These are phyloP conservation scores for Arachis hypogaea DNA, from an alignment of 306 rosid genomes.

Conservation along the genomic window DNA sequence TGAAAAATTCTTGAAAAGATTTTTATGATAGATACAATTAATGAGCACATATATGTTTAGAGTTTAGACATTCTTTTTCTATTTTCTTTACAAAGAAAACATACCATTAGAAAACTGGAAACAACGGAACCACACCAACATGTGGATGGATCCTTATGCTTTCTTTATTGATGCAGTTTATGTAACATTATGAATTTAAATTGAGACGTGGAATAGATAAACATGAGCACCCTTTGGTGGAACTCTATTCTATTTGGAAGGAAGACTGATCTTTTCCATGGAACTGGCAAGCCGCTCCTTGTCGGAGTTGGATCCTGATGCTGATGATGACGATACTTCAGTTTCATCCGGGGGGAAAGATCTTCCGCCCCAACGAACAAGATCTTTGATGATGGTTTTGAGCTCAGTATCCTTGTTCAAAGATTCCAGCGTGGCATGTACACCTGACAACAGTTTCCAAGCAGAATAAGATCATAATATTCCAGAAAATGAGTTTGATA, in stretches of 20 bases:
- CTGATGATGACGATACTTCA: slow-evolving; percentile 33
- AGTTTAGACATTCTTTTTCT: slow-evolving; percentile 2
- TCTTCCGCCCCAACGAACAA: slow-evolving; percentile 69
- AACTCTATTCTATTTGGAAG: slow-evolving; percentile 40
- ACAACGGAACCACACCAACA: slow-evolving; percentile 14
- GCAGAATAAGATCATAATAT: slow-evolving; percentile 10
- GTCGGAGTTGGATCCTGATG: slow-evolving; percentile 37
- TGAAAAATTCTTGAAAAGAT: background rate
- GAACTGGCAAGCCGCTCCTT: slow-evolving; percentile 39
- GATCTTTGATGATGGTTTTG: slow-evolving; percentile 61
- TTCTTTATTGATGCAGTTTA: slow-evolving; percentile 13
- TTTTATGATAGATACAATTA: background rate
- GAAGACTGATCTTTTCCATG: slow-evolving; percentile 37
- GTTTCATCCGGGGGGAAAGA: slow-evolving; percentile 61
- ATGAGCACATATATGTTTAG: slow-evolving; percentile 9
- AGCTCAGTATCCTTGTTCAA: slow-evolving; percentile 71
- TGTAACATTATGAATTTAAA: slow-evolving; percentile 3
- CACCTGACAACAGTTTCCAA: slow-evolving; percentile 58
- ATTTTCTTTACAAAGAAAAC: slow-evolving; percentile 4
- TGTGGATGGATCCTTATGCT: slow-evolving; percentile 27
- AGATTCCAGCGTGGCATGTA: slow-evolving; percentile 80
- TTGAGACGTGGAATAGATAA: slow-evolving; percentile 30
- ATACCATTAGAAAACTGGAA: background rate
- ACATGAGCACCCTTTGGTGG: slow-evolving; percentile 42
- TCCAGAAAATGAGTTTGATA: background rate